Base-by-base conservation (phyloP, 345 rosid species). In the Mercurialis annua region DNA sequence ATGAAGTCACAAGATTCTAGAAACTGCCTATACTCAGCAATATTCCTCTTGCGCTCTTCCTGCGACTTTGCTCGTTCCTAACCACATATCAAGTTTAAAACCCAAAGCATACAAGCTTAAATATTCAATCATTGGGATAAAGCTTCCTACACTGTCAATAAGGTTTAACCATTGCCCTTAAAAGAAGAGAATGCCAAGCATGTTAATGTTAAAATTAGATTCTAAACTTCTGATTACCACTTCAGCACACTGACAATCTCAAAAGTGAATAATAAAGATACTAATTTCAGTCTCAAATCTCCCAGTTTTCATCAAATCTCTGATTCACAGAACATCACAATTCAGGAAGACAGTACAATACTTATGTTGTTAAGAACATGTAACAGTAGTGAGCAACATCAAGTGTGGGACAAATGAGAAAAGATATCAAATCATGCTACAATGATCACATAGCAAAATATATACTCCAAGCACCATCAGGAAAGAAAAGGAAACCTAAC, bases 1-100 rank as follows among this genome's bases (percentile, higher is more conserved):
- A 94, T 94, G 71, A 94, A 94, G 71, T 86, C 84, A 47, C 97
- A 94, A 57, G 96, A 89, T 77, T 94, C 89, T 80, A 94, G 73
- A 81, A 85, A 91, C 38, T 79, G 75, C 68, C 87, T 85, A 76
- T 94, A 94, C 71, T 86, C 96, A 71, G 59, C 59, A 66, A 87
- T 73, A 71, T 86, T 83, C 72, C 47, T 84, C 80, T 83, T 91
- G 72, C 89, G 96, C 75, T 91, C 96, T 81, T 87, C 95, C 42
- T 71, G 80, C 51, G 80, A 83, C 81, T 82, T 91, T 46, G 76
- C 80, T 31, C 87, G 84, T 73, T 91, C 99, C 99, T 94, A 47
- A 64, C 44, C 73, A 83, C 69, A 53, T 48, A 44, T 62, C 55
- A 67, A 67, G 76, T 69, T 49, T 12, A 68, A 68, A 71, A 59